Percentiles rank a stretch among this genome's conserved stretches.
Conservation (phyloP, 441 rosid species). For the Daphne laureola region DNA sequence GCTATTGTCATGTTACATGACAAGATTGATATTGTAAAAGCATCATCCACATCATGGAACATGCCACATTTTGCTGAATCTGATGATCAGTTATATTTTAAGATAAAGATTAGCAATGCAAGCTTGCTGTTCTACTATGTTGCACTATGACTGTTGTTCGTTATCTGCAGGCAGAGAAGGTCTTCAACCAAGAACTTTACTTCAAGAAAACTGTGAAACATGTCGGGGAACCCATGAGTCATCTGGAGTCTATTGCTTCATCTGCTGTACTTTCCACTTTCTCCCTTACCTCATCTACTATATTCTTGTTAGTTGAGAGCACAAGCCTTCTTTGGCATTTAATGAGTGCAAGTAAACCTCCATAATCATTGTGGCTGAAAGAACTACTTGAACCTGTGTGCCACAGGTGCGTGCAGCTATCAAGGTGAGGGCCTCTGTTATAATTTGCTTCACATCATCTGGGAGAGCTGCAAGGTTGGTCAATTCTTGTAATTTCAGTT, state of each 20-base stretch:
- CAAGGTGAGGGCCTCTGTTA: constrained; percentile 60
- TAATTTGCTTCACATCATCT: constrained; percentile 62
- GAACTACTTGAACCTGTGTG: constrained; percentile 1
- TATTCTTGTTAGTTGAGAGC: background rate
- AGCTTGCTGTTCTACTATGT: background rate
- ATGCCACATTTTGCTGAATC: no score
- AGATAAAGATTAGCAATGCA: no score
- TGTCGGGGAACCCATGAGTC: constrained; percentile 45
- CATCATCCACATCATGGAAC: no score
- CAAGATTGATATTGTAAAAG: no score
- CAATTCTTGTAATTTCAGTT: background rate
- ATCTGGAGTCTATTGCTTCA: constrained; percentile 46
- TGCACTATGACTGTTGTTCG: background rate
- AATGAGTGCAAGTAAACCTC: no score
- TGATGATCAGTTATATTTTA: no score
- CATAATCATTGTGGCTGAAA: background rate
- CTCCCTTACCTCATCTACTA: background rate
- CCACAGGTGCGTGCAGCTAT: constrained; percentile 59
- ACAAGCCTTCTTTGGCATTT: no score
- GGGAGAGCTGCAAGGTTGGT: constrained; percentile 66
- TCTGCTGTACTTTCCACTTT: constrained; percentile 26
- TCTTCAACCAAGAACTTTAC: constrained; percentile 35
- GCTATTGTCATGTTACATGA: no score
- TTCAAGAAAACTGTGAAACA: constrained; percentile 37
- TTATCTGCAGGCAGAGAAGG: constrained; percentile 41